Evolutionary conservation across 2,329 filamentous ascomycete genomes (phyloP).

Genomic region (Calonectria crousiana): DNA sequence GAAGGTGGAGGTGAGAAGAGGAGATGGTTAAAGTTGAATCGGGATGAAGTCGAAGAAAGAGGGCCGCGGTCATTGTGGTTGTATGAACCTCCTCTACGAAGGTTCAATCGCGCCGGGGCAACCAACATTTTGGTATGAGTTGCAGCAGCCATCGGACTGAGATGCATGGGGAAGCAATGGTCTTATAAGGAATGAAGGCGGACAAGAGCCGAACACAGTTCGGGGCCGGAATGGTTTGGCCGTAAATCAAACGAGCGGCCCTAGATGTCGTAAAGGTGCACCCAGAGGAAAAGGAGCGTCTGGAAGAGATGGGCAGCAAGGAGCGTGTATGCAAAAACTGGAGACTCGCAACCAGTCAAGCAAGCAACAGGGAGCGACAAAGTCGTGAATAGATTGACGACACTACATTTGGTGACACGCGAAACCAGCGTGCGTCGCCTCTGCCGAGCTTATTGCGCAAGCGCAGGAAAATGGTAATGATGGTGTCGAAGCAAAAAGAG

Average conservation of each 20-base stretch:
- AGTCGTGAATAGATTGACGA: conserved; percentile 18
- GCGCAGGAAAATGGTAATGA: conserved; percentile 1
- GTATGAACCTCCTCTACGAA: conserved; percentile 70
- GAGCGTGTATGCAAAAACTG: conserved; percentile 23
- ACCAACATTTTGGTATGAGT: conserved; percentile 64
- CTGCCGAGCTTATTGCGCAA: conserved; percentile 13
- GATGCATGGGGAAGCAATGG: conserved; percentile 25
- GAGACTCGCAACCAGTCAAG: conserved; percentile 28
- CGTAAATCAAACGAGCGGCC: conserved; percentile 26
- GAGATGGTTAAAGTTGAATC: conserved; percentile 76
- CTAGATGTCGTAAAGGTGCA: conserved; percentile 8
- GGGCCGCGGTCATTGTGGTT: conserved; percentile 65
- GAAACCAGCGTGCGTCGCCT: conserved; percentile 15
- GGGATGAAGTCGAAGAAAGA: conserved; percentile 70
- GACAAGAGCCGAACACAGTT: conserved; percentile 37
- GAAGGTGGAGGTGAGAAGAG: conserved; percentile 77
- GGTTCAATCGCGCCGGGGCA: conserved; percentile 67
- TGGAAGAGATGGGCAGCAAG: conserved; percentile 14
- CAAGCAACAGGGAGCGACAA: conserved; percentile 17
- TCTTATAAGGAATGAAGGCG: conserved; percentile 33
- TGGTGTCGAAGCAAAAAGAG: conserved; percentile 3
- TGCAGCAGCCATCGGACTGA: conserved; percentile 58
- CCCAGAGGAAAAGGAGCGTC: conserved; percentile 30
- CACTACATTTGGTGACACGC: conserved; percentile 21
- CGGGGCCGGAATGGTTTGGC: conserved; percentile 1